Conservation (phyloP, 306 rosid genomes). For the Cicer cuneatum region DNA sequence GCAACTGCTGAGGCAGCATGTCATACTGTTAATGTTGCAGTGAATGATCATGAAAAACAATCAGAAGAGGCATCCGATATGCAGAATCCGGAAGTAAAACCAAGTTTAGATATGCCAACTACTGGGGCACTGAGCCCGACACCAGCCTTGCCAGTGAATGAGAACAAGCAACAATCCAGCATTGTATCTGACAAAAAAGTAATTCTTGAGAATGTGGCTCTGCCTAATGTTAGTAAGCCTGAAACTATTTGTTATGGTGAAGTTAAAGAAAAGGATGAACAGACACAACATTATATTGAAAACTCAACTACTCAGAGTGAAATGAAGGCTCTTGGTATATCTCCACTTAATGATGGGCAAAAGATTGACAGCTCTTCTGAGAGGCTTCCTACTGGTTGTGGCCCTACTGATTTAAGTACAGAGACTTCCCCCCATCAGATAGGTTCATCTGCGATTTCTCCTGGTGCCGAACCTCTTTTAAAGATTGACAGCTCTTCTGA, state of each 20-base stretch:
- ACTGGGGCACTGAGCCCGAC: conserved; percentile 31
- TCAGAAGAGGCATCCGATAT: conserved; percentile 38
- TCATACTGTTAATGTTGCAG: background rate
- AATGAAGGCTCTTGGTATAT: conserved; percentile 42
- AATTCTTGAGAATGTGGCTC: conserved; percentile 47
- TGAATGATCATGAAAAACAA: conserved; percentile 37
- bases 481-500: conserved; percentile 45
- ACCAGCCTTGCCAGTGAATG: conserved; percentile 43
- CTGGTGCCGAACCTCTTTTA: no score
- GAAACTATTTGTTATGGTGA: conserved; percentile 39
- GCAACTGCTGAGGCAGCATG: conserved; percentile 18
- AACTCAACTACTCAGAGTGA: conserved; percentile 39
- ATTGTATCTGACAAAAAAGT: conserved; percentile 34
- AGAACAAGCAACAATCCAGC: conserved; percentile 47
- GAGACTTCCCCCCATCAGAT: conserved; percentile 42
- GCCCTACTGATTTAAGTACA: conserved; percentile 30
- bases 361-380: conserved; percentile 46
- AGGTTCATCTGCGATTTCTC: conserved; percentile 43
- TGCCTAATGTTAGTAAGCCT: conserved; percentile 39
- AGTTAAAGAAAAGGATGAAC: conserved; percentile 49
- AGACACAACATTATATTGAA: conserved; percentile 44
- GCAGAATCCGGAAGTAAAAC: conserved; percentile 41
- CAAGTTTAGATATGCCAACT: conserved; percentile 37
- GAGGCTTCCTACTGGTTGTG: conserved; percentile 44
- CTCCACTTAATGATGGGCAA: conserved; percentile 42